These are phyloP conservation scores for Knoxia roxburghii DNA, from an alignment of 257 asterid species.

Conservation along the genomic window DNA sequence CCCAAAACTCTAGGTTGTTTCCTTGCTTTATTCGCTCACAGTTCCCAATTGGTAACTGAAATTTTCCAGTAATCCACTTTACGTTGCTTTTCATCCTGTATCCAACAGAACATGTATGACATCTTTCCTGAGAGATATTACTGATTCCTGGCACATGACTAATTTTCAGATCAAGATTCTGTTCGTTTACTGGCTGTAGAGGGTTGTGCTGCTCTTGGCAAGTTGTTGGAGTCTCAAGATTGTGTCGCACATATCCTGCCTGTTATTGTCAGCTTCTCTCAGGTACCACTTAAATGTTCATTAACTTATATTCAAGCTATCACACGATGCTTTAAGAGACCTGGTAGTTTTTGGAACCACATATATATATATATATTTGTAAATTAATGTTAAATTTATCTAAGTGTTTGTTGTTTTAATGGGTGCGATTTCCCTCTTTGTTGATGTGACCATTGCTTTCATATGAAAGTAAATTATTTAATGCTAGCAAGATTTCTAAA, in stretches of 20 bases:
- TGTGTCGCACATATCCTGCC: constrained; percentile 87
- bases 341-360: too few species aligned
- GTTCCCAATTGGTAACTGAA: neutral
- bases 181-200: constrained; percentile 90
- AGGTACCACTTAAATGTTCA: constrained; percentile 35
- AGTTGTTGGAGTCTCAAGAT: constrained; percentile 88
- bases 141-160: neutral
- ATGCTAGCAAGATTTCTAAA: neutral
- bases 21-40: neutral
- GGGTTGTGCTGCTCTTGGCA: constrained; percentile 94
- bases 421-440: neutral
- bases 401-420: neutral
- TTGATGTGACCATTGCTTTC: neutral
- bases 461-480: neutral
- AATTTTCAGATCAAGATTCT: constrained; percentile 74
- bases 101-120: neutral
- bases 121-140: neutral
- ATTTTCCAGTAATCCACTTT: neutral
- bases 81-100: neutral
- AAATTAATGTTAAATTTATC: neutral
- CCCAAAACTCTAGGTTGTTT: neutral
- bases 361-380: too few species aligned
- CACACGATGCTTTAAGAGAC: too few species aligned
- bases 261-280: constrained; percentile 86
- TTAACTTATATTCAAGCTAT: constrained; percentile 5